Evolutionary conservation across 257 asterid species (phyloP).

Genomic region (Solanum gandarillasii): DNA sequence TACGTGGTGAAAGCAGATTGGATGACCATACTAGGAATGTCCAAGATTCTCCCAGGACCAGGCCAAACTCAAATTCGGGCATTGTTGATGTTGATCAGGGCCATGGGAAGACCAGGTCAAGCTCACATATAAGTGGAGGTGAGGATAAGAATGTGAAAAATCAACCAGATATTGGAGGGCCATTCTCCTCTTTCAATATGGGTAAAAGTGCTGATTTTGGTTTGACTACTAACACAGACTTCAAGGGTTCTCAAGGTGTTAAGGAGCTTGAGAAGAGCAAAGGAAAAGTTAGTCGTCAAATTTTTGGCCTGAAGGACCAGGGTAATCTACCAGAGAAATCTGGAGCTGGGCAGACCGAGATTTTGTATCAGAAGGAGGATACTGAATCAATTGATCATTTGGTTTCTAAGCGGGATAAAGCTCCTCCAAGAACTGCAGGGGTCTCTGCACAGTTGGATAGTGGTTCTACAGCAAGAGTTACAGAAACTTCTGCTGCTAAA

Average conservation of each 20-base stretch:
- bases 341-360: constrained; percentile 17
- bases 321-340: constrained; percentile 16
- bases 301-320: constrained; percentile 22
- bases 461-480: constrained; percentile 35
- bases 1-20: background rate
- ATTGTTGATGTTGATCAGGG: constrained; percentile 23
- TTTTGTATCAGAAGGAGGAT: constrained; percentile 33
- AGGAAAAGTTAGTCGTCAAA: constrained; percentile 19
- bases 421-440: constrained; percentile 23
- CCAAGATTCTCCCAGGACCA: constrained; percentile 19
- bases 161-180: constrained; percentile 27
- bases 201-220: constrained; percentile 13
- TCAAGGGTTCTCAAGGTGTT: constrained; percentile 17
- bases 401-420: constrained; percentile 15
- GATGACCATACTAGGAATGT: constrained; percentile 6
- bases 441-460: constrained; percentile 26
- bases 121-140: constrained; percentile 20
- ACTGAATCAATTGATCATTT: constrained; percentile 21
- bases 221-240: constrained; percentile 22
- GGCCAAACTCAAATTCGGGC: constrained; percentile 18
- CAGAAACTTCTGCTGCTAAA: constrained; percentile 34
- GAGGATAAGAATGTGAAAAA: constrained; percentile 14
- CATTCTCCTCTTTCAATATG: constrained; percentile 14
- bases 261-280: constrained; percentile 15
- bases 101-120: constrained; percentile 28